Conservation (phyloP, 1,284 basidiomycete species). For the Neolentinus lepideus region DNA sequence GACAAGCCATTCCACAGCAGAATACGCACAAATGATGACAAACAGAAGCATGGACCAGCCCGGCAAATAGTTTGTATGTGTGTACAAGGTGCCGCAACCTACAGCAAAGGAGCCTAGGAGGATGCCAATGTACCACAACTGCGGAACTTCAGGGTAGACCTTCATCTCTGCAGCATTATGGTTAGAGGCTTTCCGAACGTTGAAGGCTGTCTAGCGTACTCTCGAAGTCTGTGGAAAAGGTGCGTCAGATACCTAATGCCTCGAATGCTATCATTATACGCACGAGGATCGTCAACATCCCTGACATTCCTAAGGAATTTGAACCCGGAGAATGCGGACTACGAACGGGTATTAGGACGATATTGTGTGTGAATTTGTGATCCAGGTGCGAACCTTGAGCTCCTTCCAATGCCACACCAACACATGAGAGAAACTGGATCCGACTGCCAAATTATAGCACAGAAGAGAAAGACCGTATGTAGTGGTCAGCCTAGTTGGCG, state of each 20-base stretch:
- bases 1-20: constrained; percentile 31
- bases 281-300: constrained; percentile 45
- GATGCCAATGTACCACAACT: constrained; percentile 37
- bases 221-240: constrained; percentile 37
- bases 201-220: not conserved
- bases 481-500: not conserved
- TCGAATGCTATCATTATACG: not conserved
- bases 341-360: not conserved
- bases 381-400: constrained; percentile 51
- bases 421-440: constrained; percentile 11
- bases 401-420: constrained; percentile 16
- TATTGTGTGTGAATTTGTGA: not conserved
- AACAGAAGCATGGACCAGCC: constrained; percentile 45
- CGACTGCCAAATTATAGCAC: constrained; percentile 42
- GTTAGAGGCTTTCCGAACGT: constrained; percentile 6
- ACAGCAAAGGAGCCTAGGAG: constrained; percentile 31
- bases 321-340: constrained; percentile 35
- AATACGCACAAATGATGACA: constrained; percentile 27
- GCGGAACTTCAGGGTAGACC: constrained; percentile 36
- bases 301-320: constrained; percentile 43
- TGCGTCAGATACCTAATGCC: constrained; percentile 26
- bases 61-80: constrained; percentile 35
- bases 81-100: constrained; percentile 39
- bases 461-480: constrained; percentile 26
- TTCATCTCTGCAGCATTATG: constrained; percentile 39